Percentiles rank a stretch among this genome's conserved stretches.
Evolutionary conservation across 345 rosid genomes (phyloP).

Genomic region (Corymbia maculata): DNA sequence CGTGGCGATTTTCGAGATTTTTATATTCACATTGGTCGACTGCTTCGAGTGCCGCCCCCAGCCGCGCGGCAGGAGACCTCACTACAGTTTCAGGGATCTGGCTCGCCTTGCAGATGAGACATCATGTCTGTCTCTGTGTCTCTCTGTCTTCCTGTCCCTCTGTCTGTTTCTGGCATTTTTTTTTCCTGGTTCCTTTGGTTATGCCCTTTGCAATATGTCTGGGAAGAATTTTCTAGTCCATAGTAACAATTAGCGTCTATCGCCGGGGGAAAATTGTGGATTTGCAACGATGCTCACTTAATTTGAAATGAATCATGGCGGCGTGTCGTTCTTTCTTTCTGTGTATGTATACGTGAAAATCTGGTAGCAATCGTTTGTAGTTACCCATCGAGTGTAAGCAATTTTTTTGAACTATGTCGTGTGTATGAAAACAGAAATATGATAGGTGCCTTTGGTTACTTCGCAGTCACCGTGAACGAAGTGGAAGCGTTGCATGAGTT

Average conservation of each 20-base stretch:
- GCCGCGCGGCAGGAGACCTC: background rate
- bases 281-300: background rate
- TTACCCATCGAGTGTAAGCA: background rate
- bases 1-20: slow-evolving; percentile 34
- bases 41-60: slow-evolving; percentile 32
- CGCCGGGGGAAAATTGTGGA: background rate
- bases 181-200: background rate
- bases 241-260: background rate
- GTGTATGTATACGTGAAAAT: background rate
- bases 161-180: background rate
- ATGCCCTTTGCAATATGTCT: background rate
- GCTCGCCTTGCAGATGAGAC: slow-evolving; percentile 54
- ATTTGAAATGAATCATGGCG: background rate
- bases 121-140: slow-evolving; percentile 24
- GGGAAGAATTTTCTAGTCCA: background rate
- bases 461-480: slow-evolving; percentile 61
- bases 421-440: background rate
- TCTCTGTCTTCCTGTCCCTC: background rate
- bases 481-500: slow-evolving; percentile 68
- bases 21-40: slow-evolving; percentile 19
- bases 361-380: background rate
- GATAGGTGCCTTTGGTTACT: background rate
- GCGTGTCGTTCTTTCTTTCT: background rate
- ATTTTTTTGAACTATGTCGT: background rate
- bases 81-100: slow-evolving; percentile 13